These are phyloP conservation scores for Mariannaea elegans DNA, from an alignment of 2,329 filamentous ascomycete genomes.

Conservation along the genomic window DNA sequence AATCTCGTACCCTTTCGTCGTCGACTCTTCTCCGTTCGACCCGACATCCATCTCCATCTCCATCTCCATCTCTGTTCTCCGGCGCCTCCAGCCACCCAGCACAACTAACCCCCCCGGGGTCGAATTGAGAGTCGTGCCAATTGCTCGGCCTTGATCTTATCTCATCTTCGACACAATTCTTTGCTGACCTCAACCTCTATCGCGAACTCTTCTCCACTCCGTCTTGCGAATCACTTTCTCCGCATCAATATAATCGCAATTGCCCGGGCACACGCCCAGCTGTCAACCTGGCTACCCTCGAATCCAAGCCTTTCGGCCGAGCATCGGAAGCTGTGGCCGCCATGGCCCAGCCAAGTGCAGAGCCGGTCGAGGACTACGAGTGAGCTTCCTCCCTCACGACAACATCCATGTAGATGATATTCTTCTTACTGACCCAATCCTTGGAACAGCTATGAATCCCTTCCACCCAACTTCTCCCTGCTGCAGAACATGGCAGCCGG, in stretches of 20 bases:
- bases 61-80: background rate
- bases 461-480: slow-evolving; percentile 94
- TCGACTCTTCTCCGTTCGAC: background rate
- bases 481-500: slow-evolving; percentile 95
- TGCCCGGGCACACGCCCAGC: slow-evolving; percentile 33
- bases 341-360: slow-evolving; percentile 74
- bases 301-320: slow-evolving; percentile 68
- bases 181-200: slow-evolving; percentile 19
- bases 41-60: background rate
- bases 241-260: slow-evolving; percentile 27
- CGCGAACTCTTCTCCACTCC: slow-evolving; percentile 8
- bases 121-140: slow-evolving; percentile 27
- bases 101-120: slow-evolving; percentile 16
- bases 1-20: background rate
- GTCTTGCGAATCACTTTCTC: slow-evolving; percentile 13
- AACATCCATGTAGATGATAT: background rate
- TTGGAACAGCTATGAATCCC: slow-evolving; percentile 78
- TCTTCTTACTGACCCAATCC: background rate
- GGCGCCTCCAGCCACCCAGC: too few species aligned
- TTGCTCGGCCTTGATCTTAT: slow-evolving; percentile 29
- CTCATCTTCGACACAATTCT: slow-evolving; percentile 29
- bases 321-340: slow-evolving; percentile 73
- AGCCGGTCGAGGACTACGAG: slow-evolving; percentile 73
- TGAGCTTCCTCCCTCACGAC: slow-evolving; percentile 48
- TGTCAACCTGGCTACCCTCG: slow-evolving; percentile 70